These are phyloP conservation scores for Smittium culicis DNA, from an alignment of 371 early-diverging fungal genomes.

Conservation along the genomic window DNA sequence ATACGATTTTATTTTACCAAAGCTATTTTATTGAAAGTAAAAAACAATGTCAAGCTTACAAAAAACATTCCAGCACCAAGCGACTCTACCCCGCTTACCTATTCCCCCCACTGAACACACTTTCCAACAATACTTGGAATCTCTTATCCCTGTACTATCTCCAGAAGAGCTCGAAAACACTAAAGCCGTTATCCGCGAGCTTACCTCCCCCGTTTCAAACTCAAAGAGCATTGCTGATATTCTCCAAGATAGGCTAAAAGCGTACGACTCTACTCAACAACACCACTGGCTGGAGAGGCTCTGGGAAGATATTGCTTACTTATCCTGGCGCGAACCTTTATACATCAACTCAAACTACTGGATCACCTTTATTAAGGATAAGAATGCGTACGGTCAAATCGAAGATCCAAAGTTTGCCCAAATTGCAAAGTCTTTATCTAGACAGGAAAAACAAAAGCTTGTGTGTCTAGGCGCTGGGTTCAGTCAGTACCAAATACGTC, in stretches of 20 bases:
- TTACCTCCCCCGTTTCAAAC: neutral
- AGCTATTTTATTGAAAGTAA: constrained; percentile 3
- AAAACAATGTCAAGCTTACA: constrained; percentile 4
- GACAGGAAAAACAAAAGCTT: neutral
- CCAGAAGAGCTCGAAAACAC: constrained; percentile 24
- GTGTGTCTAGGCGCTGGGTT: constrained; percentile 34
- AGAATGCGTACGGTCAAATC: constrained; percentile 27
- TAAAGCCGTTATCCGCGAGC: constrained; percentile 11
- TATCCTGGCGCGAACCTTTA: constrained; percentile 75
- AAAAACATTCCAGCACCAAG: constrained; percentile 16
- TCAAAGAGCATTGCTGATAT: constrained; percentile 35
- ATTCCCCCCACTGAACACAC: constrained; percentile 42
- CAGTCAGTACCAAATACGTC: constrained; percentile 61
- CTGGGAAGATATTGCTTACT: constrained; percentile 81
- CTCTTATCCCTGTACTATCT: constrained; percentile 35
- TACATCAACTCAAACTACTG: constrained; percentile 87
- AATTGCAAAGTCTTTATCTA: neutral
- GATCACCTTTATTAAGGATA: constrained; percentile 50
- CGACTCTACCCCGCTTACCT: constrained; percentile 38
- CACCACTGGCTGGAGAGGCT: constrained; percentile 83
- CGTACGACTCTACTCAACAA: constrained; percentile 40
- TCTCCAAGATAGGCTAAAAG: constrained; percentile 34
- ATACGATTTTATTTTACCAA: too few relatives aligned
- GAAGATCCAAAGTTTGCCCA: constrained; percentile 8
- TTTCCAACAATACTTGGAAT: constrained; percentile 31